Percentiles rank a stretch among this genome's conserved stretches.
These are phyloP conservation scores for Solanum rostratum DNA, from an alignment of 257 asterid genomes.

Conservation along the genomic window DNA sequence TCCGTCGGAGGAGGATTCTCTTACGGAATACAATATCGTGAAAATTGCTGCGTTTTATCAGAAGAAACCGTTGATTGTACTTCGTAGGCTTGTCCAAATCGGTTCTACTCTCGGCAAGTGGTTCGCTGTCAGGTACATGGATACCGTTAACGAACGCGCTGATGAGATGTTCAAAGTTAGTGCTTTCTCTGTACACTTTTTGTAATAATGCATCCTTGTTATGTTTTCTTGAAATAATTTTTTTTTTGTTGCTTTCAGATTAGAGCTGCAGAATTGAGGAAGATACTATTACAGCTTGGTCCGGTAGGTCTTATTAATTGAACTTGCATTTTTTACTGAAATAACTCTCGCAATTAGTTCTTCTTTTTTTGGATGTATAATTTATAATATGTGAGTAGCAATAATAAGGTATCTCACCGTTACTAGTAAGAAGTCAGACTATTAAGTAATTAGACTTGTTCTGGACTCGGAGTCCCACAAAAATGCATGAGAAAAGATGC, in stretches of 20 bases:
- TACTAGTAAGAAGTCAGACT: background rate
- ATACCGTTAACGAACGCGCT: conserved; percentile 48
- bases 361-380: background rate
- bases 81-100: conserved; percentile 70
- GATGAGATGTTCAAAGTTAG: conserved; percentile 74
- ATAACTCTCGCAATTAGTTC: background rate
- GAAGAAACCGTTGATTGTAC: conserved; percentile 66
- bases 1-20: conserved; percentile 65
- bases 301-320: conserved; percentile 42
- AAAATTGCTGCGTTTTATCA: conserved; percentile 46
- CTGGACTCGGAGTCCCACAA: background rate
- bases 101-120: conserved; percentile 79
- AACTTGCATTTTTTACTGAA: background rate
- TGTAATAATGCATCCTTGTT: background rate
- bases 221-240: background rate
- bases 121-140: conserved; percentile 81
- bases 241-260: conserved; percentile 34
- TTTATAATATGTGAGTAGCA: background rate
- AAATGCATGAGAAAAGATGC: background rate
- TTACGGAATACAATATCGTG: conserved; percentile 49
- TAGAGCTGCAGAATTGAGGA: conserved; percentile 87
- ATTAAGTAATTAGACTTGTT: background rate
- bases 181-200: background rate
- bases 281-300: conserved; percentile 77
- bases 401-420: background rate